Evolutionary conservation across 2,329 filamentous ascomycete genomes (phyloP).

Genomic region (Phialophora chinensis): DNA sequence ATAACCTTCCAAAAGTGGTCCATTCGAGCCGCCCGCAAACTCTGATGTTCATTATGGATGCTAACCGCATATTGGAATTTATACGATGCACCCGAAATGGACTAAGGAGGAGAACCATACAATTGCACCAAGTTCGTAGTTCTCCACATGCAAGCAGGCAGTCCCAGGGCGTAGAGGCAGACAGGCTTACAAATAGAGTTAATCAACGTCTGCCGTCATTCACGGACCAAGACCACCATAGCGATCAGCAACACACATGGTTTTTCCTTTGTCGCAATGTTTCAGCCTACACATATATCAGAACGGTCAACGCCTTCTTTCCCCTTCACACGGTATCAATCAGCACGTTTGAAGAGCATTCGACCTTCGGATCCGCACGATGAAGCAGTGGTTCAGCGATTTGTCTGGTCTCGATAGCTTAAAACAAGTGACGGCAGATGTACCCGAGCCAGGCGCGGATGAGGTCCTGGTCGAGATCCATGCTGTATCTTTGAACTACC

Average conservation of each 20-base stretch:
- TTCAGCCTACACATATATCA: background rate
- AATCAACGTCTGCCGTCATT: background rate
- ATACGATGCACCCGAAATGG: background rate
- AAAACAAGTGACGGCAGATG: background rate
- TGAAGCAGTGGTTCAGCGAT: conserved; percentile 9
- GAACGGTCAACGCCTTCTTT: background rate
- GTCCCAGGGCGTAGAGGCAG: background rate
- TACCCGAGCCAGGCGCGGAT: conserved; percentile 50
- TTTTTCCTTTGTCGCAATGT: background rate
- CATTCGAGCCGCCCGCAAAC: background rate
- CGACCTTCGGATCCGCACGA: background rate
- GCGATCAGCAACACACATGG: background rate
- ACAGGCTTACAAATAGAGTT: background rate
- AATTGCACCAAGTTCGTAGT: background rate
- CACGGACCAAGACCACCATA: background rate
- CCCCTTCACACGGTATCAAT: background rate
- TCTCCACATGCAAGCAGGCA: background rate
- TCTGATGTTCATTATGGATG: background rate
- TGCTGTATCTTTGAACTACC: conserved; percentile 57
- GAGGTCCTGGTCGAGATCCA: conserved; percentile 68
- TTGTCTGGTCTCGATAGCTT: conserved; percentile 1
- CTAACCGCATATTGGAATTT: background rate
- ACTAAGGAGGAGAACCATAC: background rate
- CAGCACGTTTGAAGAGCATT: background rate
- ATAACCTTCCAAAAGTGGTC: background rate